These are phyloP conservation scores for Ormosia emarginata DNA, from an alignment of 306 rosid species.

Conservation along the genomic window DNA sequence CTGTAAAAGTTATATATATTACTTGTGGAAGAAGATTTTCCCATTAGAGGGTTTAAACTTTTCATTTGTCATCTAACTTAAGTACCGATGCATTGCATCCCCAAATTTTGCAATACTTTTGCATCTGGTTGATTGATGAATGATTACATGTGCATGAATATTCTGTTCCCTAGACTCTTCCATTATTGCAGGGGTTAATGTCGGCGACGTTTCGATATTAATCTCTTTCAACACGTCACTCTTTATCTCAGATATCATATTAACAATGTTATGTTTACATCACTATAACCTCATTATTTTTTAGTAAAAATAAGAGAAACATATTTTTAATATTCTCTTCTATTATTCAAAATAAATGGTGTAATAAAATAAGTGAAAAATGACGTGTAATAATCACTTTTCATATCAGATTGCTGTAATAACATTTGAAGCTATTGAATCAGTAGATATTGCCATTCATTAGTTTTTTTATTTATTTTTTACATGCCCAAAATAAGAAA, in stretches of 20 bases:
- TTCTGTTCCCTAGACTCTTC: neutral
- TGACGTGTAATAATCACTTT: too few species aligned
- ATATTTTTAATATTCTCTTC: too few species aligned
- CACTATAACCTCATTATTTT: too few species aligned
- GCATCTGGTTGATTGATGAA: neutral
- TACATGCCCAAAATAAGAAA: neutral
- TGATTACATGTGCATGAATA: neutral
- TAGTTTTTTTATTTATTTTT: too few species aligned
- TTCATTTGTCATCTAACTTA: too few species aligned
- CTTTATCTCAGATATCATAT: neutral
- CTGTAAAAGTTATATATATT: too few species aligned
- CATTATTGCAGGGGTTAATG: neutral
- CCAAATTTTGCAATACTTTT: neutral
- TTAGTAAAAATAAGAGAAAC: too few species aligned
- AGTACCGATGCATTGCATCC: neutral
- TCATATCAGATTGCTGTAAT: neutral
- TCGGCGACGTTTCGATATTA: neutral
- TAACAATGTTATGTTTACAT: too few species aligned
- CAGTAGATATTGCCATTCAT: neutral
- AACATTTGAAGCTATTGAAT: neutral
- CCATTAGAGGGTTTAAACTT: too few species aligned
- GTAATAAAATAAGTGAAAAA: too few species aligned
- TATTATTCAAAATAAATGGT: too few species aligned
- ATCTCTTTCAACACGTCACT: neutral
- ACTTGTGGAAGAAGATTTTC: too few species aligned